phyloP scores from a whole-genome alignment of 371 early-diverging fungal genomes.

The Nematocida parisii region DNA sequence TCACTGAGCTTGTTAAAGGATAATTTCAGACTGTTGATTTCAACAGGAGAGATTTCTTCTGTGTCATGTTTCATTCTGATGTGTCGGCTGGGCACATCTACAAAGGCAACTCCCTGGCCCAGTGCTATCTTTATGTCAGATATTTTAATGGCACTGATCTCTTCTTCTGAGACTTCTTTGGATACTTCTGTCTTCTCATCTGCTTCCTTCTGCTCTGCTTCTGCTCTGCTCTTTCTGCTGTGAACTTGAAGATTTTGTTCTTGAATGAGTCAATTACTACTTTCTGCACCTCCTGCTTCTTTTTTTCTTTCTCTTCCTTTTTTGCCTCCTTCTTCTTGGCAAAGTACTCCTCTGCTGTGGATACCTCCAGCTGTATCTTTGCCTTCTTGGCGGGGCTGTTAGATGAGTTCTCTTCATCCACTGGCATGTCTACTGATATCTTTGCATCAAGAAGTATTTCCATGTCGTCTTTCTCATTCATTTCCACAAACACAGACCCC shows the following conservation, averaged over 20 bases:
- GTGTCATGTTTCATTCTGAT: constrained; percentile 65
- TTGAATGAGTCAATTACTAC: constrained; percentile 57
- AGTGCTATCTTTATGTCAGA: constrained; percentile 50
- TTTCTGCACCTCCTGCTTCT: constrained; percentile 46
- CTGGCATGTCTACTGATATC: constrained; percentile 30
- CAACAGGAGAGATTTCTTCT: constrained; percentile 28
- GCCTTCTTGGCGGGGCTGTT: constrained; percentile 25
- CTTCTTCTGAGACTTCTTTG: constrained; percentile 51
- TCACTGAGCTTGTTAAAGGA: constrained; percentile 10
- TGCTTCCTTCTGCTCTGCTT: no score
- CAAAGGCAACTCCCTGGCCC: constrained; percentile 63
- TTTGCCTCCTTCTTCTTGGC: constrained; percentile 17
- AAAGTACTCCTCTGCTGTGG: constrained; percentile 7
- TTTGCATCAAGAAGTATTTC: constrained; percentile 28
- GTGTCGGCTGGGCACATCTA: constrained; percentile 62
- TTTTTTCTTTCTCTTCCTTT: constrained; percentile 48
- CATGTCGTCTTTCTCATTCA: constrained; percentile 59
- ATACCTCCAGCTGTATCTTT: constrained; percentile 12
- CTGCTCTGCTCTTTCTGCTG: background rate
- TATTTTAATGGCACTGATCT: constrained; percentile 48
- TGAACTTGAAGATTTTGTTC: constrained; percentile 59
- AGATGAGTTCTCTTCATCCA: constrained; percentile 8
- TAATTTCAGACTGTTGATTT: background rate
- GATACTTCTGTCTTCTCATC: background rate
- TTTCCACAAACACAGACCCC: constrained; percentile 67